Conservation (phyloP, 1,139 yeast genomes). For the Meyerozyma smithsonii region DNA sequence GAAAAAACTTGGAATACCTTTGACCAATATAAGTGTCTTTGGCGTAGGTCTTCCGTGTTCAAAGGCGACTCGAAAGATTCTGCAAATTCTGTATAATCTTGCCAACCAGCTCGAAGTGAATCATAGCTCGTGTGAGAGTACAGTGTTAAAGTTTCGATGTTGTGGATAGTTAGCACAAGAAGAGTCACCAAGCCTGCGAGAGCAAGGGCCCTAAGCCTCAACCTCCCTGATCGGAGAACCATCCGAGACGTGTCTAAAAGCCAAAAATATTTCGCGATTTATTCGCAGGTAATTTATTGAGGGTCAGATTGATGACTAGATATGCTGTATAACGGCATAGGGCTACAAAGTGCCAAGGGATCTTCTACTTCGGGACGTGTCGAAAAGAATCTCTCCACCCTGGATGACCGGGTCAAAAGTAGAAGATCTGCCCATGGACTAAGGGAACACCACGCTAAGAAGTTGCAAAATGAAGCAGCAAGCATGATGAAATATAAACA, state of each 20-base stretch:
- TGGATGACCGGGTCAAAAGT: conserved; percentile 16
- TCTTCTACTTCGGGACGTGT: conserved; percentile 71
- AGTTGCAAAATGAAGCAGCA: conserved; percentile 12
- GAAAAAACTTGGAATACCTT: conserved; percentile 13
- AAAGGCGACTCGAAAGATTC: not conserved
- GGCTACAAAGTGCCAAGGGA: conserved; percentile 62
- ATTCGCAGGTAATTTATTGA: not conserved
- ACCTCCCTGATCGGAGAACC: conserved; percentile 2
- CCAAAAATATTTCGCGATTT: not conserved
- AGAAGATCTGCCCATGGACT: conserved; percentile 10
- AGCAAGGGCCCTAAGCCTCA: not conserved
- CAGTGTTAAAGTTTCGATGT: not conserved
- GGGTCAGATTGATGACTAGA: not conserved
- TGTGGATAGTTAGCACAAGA: not conserved
- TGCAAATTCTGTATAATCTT: not conserved
- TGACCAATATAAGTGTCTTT: conserved; percentile 16
- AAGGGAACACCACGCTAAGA: conserved; percentile 15
- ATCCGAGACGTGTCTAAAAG: not conserved
- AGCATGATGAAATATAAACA: conserved; percentile 15
- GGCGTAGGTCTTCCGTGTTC: not conserved
- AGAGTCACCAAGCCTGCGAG: not conserved
- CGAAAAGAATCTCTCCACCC: conserved; percentile 43
- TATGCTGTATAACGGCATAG: conserved; percentile 69
- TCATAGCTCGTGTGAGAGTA: not conserved
- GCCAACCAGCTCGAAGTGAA: not conserved